These are phyloP conservation scores for Globomyces pollinis-pini DNA, from an alignment of 192 early-diverging fungal species.

Conservation along the genomic window DNA sequence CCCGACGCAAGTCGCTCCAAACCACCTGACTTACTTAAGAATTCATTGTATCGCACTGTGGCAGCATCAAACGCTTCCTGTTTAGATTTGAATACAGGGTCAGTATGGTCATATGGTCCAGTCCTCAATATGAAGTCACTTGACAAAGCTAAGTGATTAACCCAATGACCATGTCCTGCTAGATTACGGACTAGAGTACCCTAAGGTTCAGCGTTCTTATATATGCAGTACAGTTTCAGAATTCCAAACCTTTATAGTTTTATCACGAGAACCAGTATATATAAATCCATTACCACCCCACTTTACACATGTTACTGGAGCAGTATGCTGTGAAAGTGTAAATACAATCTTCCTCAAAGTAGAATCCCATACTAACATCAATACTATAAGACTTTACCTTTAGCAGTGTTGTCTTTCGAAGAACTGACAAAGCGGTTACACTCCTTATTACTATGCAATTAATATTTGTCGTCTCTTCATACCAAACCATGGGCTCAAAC, in stretches of 20 bases:
- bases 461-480: too few relatives aligned
- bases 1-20: constrained; percentile 83
- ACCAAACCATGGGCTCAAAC: constrained; percentile 94
- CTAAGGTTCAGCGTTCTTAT: too few relatives aligned
- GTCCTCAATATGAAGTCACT: constrained; percentile 88
- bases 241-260: constrained; percentile 95
- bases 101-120: constrained; percentile 84
- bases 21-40: constrained; percentile 44
- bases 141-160: constrained; percentile 85
- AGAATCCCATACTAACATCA: too few relatives aligned
- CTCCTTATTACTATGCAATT: constrained; percentile 51
- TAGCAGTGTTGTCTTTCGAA: constrained; percentile 89
- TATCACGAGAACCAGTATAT: constrained; percentile 89
- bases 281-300: constrained; percentile 95
- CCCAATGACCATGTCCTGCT: constrained; percentile 94
- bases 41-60: constrained; percentile 65
- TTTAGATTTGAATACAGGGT: constrained; percentile 24
- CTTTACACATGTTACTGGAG: constrained; percentile 85
- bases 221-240: too few relatives aligned
- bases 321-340: constrained; percentile 82
- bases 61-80: constrained; percentile 54
- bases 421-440: constrained; percentile 78
- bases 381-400: too few relatives aligned
- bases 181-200: constrained; percentile 80
- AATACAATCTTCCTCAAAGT: constrained; percentile 63